Base-by-base conservation (phyloP, 1,139 yeast genomes). In the Taphrina sp. region DNA sequence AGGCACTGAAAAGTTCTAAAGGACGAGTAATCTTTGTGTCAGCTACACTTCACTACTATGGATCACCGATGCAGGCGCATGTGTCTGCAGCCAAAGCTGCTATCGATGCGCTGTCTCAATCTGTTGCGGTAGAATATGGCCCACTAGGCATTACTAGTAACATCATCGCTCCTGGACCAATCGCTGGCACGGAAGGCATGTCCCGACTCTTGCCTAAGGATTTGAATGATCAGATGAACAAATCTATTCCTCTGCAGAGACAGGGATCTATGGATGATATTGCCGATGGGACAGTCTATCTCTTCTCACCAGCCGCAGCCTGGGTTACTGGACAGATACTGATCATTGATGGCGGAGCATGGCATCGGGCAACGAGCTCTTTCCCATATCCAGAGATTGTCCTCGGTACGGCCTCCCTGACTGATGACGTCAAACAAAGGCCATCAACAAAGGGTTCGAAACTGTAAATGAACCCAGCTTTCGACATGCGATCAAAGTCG, bases 81-180 rank as follows among this genome's bases (percentile, higher is more conserved):
- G 95, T 87, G 1, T 85, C 89, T 1, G 95, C 96, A 0, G 96
- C 96, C 4, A 89, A 89, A 71, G 95, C 96, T 0, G 96, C 95
- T 19, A 80, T 89, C 33, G 96, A 90, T 67, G 94, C 95, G 0
- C 72, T 89, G 42, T 81, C 89, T 19, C 81, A 83, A 62, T 83
- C 88, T 0, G 70, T 89, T 60, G 95, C 96, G 14, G 64, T 62
- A 20, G 96, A 89, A 69, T 74, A 87, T 60, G 96, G 96, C 1
- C 95, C 96, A 0, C 67, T 85, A 58, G 96, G 96, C 2, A 78
- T 89, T 46, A 76, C 90, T 57, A 78, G 81, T 52, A 89, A 89
- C 68, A 80, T 85, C 66, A 78, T 89, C 61, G 95, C 95, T 0
- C 96, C 96, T 0, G 96, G 96, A 2, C 82, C 85, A 12, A 87